These are phyloP conservation scores for Panaeolus cyanescens DNA, from an alignment of 768 basidiomycete species.

Conservation along the genomic window DNA sequence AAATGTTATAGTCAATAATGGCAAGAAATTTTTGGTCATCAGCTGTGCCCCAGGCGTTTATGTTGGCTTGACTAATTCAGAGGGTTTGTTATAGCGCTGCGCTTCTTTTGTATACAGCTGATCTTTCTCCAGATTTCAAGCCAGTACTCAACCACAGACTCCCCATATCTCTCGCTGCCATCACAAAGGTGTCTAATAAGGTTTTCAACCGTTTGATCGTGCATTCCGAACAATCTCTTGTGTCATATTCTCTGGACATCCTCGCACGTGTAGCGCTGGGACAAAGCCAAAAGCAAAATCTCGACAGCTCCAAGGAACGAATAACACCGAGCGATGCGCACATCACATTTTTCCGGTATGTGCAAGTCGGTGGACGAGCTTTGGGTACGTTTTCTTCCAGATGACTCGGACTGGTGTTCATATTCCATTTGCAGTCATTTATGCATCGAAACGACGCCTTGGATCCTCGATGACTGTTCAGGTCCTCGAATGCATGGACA, in stretches of 20 bases:
- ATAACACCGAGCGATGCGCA: conserved; percentile 54
- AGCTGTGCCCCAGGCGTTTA: conserved; percentile 74
- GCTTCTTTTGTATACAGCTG: background rate
- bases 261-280: conserved; percentile 60
- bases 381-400: conserved; percentile 46
- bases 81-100: conserved; percentile 42
- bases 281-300: conserved; percentile 40
- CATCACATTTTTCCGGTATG: conserved; percentile 64
- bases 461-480: conserved; percentile 57
- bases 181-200: conserved; percentile 44
- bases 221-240: conserved; percentile 55
- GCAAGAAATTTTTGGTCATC: conserved; percentile 61
- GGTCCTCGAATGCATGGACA: conserved; percentile 56
- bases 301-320: conserved; percentile 63
- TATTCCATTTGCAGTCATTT: conserved; percentile 53
- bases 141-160: conserved; percentile 54
- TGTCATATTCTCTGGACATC: conserved; percentile 73
- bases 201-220: conserved; percentile 70
- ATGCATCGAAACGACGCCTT: conserved; percentile 62
- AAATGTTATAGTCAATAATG: conserved; percentile 42
- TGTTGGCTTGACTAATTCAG: conserved; percentile 53
- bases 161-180: conserved; percentile 55
- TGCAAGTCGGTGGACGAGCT: conserved; percentile 51
- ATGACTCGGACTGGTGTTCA: background rate
- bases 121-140: conserved; percentile 49